Evolutionary conservation across 164 flowering plant genomes (phyloP).

Genomic region (Malania oleifera): DNA sequence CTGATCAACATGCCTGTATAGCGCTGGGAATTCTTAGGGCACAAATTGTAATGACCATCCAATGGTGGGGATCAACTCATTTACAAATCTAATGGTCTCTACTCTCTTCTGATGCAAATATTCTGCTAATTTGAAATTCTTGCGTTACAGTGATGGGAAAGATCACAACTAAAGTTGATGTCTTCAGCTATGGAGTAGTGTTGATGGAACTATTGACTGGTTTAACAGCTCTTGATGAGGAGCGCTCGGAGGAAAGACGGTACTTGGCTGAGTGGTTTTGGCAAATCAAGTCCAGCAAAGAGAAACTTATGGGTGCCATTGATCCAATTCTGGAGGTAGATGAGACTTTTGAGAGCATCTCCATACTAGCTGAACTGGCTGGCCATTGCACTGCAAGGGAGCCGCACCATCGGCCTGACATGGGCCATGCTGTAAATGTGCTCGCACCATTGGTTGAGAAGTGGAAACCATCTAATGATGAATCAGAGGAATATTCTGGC

Average conservation of each 20-base stretch:
- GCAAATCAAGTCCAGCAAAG: conserved; percentile 50
- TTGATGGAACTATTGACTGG: conserved; percentile 85
- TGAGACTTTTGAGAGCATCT: conserved; percentile 49
- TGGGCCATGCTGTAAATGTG: conserved; percentile 78
- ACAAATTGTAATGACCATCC: no score
- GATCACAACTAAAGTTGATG: conserved; percentile 74
- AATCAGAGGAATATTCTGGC: conserved; percentile 42
- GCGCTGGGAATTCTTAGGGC: no score
- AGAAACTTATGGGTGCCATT: conserved; percentile 46
- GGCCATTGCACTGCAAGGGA: conserved; percentile 87
- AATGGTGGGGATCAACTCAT: no score
- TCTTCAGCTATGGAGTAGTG: conserved; percentile 83
- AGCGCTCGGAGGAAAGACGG: conserved; percentile 63
- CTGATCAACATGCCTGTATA: no score
- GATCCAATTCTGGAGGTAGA: conserved; percentile 53
- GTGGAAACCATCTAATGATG: conserved; percentile 63
- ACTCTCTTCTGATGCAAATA: no score
- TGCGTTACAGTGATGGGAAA: conserved; percentile 67
- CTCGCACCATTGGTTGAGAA: conserved; percentile 54
- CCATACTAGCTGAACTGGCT: conserved; percentile 62
- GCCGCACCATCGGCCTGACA: conserved; percentile 72
- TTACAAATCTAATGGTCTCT: no score
- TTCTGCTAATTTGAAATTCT: no score
- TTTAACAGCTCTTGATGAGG: conserved; percentile 64
- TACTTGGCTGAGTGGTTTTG: conserved; percentile 75